phyloP scores from a whole-genome alignment of 1,284 basidiomycete genomes.

The Ceratobasidium sp. region DNA sequence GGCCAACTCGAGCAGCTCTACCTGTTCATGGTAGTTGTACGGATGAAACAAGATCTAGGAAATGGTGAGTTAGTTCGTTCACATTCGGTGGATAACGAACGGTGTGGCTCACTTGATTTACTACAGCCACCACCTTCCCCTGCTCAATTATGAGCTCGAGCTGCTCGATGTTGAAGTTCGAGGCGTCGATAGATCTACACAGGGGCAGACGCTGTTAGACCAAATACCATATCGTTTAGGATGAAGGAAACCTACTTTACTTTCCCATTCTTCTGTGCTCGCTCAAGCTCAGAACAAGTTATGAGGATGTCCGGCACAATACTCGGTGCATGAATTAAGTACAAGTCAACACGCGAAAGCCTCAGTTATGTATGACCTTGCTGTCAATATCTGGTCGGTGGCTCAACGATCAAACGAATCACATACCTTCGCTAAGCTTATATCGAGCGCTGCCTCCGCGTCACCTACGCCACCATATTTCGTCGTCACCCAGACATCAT shows the following conservation, averaged over 20 bases:
- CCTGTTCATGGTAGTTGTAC: constrained; percentile 72
- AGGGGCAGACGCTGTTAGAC: too few species aligned
- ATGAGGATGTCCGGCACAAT: constrained; percentile 65
- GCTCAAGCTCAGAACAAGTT: constrained; percentile 74
- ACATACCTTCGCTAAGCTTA: constrained; percentile 69
- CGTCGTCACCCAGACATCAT: constrained; percentile 42
- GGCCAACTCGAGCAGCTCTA: constrained; percentile 70
- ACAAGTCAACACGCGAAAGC: constrained; percentile 76
- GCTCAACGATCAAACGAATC: constrained; percentile 41
- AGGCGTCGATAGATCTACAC: constrained; percentile 84
- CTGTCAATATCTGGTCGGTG: not conserved
- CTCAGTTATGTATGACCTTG: constrained; percentile 64
- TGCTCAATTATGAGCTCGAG: constrained; percentile 68
- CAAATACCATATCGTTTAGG: not conserved
- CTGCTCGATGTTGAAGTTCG: constrained; percentile 73
- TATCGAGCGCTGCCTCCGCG: constrained; percentile 66
- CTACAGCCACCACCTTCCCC: constrained; percentile 72
- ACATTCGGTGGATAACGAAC: not conserved
- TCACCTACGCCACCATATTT: constrained; percentile 64
- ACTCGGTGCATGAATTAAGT: constrained; percentile 73
- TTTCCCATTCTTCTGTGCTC: constrained; percentile 67
- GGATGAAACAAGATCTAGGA: constrained; percentile 74
- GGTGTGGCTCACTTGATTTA: constrained; percentile 71
- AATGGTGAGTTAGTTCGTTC: not conserved
- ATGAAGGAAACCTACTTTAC: constrained; percentile 62